Base-by-base conservation (phyloP, 2,329 filamentous ascomycete genomes). In the Stagonosporopsis chrysanthemi region DNA sequence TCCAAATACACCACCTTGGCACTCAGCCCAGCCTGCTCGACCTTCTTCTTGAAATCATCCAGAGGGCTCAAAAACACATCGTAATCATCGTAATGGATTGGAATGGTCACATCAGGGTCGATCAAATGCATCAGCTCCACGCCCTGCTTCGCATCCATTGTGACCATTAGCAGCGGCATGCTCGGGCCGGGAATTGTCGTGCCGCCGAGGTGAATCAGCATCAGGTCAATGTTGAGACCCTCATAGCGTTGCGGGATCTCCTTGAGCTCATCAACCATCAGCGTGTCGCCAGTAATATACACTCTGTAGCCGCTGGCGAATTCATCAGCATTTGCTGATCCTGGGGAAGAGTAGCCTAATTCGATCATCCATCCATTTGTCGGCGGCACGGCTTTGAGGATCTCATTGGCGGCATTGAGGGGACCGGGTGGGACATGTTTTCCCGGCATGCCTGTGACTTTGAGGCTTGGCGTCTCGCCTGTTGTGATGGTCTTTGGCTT, bases 361-460 rank as follows among this genome's bases (percentile, higher is more conserved):
- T 89, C 86, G 4, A 89, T 59, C 75, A 89, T 83, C 86, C 86
- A 89, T 29, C 87, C 86, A 66, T 88, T 89, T 1, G 84, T 88
- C 2, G 86, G 87, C 4, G 87, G 87, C 4, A 88, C 81, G 1
- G 82, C 82, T 22, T 74, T 65, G n/a, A 82, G 75, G 8, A 81
- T 43, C 26, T 83, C 78, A 65, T 84, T 85, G 15, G 75, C 78
- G 14, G 77, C 71, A 17, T 77, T 63, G 2, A 83, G 66, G 1
- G 75, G 78, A 1, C 78, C 67, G 19, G 75, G 72, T 0, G 82
- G 81, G 5, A 89, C 82, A 67, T 89, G 87, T 66, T 88, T 87
- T 2, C 85, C 87, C 0, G 87, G 87, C 83, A 86, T 87, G 2
- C 79, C 86, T 0, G 84, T 87, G 19, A 88, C 79, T 62, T 84